A percentile compares a stretch with the other conserved stretches of the same genome.
These are phyloP conservation scores for Didymellaceae sp. DNA, from an alignment of 2,329 filamentous ascomycete genomes.

Conservation along the genomic window DNA sequence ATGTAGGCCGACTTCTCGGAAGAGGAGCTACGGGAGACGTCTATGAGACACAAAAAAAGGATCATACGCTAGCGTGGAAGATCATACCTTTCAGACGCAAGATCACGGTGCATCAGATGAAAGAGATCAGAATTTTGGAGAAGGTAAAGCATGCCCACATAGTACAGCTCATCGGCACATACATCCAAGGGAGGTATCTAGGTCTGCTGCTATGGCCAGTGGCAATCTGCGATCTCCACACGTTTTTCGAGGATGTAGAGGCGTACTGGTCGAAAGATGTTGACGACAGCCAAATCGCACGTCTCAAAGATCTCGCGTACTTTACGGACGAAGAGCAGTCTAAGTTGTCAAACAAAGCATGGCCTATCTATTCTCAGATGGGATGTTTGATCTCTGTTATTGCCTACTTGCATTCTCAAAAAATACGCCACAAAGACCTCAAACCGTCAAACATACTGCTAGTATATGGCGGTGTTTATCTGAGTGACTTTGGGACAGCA, in stretches of 20 bases:
- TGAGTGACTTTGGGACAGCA: constrained; percentile 34
- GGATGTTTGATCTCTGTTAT: constrained; percentile 28
- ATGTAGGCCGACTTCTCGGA: background rate
- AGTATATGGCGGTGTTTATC: constrained; percentile 16
- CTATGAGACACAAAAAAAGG: background rate
- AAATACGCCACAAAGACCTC: constrained; percentile 32
- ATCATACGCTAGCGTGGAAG: background rate
- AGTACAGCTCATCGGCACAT: background rate
- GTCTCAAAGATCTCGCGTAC: background rate
- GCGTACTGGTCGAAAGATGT: too few species aligned
- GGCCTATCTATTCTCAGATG: constrained; percentile 20
- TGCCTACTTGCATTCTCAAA: constrained; percentile 27
- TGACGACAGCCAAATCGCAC: background rate
- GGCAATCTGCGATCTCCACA: background rate
- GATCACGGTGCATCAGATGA: background rate
- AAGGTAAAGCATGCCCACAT: background rate
- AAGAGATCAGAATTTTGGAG: background rate
- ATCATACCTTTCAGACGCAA: background rate
- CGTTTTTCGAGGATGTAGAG: background rate
- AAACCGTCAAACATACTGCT: constrained; percentile 30
- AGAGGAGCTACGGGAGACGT: background rate
- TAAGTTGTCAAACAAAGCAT: background rate
- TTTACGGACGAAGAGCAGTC: too few species aligned
- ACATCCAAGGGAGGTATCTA: background rate
- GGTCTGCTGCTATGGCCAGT: background rate